These are phyloP conservation scores for Gloeopeniophorella convolvens DNA, from an alignment of 768 basidiomycete species.

Conservation along the genomic window DNA sequence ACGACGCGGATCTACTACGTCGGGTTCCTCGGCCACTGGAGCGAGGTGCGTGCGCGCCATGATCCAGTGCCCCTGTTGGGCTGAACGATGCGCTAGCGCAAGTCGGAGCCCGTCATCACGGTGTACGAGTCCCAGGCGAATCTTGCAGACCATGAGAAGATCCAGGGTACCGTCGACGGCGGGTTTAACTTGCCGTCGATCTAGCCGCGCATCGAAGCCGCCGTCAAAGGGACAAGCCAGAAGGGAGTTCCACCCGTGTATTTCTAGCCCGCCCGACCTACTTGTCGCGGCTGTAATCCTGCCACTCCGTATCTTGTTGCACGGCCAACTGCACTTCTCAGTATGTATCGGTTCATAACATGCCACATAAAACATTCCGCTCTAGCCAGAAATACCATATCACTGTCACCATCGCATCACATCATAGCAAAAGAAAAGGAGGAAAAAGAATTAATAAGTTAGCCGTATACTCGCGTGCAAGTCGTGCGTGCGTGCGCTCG, in stretches of 20 bases:
- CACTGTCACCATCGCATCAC: no score
- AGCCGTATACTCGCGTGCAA: no score
- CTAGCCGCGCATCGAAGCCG: constrained; percentile 6
- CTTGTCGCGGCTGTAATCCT: no score
- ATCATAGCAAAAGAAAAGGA: no score
- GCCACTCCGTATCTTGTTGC: no score
- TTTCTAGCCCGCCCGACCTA: no score
- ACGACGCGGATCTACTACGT: constrained; percentile 74
- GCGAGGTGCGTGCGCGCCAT: constrained; percentile 44
- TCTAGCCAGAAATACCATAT: no score
- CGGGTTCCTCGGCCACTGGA: constrained; percentile 80
- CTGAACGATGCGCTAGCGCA: constrained; percentile 52
- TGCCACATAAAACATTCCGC: no score
- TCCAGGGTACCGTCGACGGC: constrained; percentile 72
- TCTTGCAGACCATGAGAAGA: constrained; percentile 81
- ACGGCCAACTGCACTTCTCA: no score
- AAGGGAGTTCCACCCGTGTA: neutral
- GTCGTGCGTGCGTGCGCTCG: no score
- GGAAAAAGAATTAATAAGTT: no score
- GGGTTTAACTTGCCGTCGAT: constrained; percentile 43
- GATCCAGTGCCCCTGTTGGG: neutral
- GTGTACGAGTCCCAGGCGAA: constrained; percentile 88
- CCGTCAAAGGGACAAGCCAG: neutral
- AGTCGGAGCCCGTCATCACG: constrained; percentile 69
- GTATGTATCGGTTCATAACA: no score